Percentiles rank a stretch among this genome's conserved stretches.
Evolutionary conservation across 2,329 filamentous ascomycete species (phyloP).

Genomic region (Chalaropsis thielavioides): DNA sequence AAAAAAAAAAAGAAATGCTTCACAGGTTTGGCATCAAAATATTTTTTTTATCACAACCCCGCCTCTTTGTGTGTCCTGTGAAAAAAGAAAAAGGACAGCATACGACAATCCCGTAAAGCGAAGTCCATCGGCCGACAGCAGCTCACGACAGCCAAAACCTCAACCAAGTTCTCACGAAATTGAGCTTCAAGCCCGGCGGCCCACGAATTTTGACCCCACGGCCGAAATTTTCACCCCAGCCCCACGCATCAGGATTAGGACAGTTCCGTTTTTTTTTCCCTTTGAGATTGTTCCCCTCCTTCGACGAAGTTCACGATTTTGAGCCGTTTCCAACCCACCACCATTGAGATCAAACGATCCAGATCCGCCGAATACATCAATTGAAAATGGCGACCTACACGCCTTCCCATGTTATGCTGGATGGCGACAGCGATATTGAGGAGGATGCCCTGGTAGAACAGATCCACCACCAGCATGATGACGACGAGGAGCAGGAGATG

Average conservation of each 20-base stretch:
- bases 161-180: constrained; percentile 1
- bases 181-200: constrained; percentile 1
- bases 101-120: too few species aligned
- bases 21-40: constrained; percentile 10
- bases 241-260: constrained; percentile 17
- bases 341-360: constrained; percentile 2
- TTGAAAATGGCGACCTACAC: constrained; percentile 17
- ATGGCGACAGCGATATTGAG: constrained; percentile 81
- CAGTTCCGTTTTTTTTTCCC: constrained; percentile 15
- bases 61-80: constrained; percentile 8
- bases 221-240: constrained; percentile 18
- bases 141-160: neutral
- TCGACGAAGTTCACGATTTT: constrained; percentile 7
- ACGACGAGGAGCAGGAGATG: constrained; percentile 46
- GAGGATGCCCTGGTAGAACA: constrained; percentile 94
- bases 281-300: constrained; percentile 9
- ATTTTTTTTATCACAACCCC: constrained; percentile 3
- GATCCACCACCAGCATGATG: constrained; percentile 88
- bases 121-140: neutral
- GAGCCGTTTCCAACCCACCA: constrained; percentile 5
- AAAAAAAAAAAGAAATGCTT: neutral
- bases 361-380: constrained; percentile 1
- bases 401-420: constrained; percentile 14
- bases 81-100: neutral
- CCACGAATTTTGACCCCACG: constrained; percentile 17